These are phyloP conservation scores for Ziziphus jujuba DNA, from an alignment of 306 rosid genomes.

Conservation along the genomic window DNA sequence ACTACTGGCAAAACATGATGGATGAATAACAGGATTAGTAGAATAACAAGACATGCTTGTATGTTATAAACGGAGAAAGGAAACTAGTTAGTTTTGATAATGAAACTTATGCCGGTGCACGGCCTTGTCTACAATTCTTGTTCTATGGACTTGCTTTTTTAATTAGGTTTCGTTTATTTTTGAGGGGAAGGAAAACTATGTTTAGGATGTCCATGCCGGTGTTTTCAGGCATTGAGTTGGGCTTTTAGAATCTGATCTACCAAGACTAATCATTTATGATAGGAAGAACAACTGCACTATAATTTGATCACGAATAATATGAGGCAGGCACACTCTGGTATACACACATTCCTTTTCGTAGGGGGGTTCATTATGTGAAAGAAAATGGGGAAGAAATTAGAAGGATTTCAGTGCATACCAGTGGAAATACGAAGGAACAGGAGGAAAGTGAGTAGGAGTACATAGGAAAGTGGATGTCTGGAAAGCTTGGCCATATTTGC, in stretches of 20 bases:
- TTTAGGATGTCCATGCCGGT: too few relatives aligned
- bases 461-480: neutral
- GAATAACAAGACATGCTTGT: too few relatives aligned
- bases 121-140: too few relatives aligned
- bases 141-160: too few relatives aligned
- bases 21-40: neutral
- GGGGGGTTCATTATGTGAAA: neutral
- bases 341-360: neutral
- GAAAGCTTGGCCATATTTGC: constrained; percentile 17
- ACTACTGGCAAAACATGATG: neutral
- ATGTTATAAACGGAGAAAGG: too few relatives aligned
- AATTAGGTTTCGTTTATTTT: too few relatives aligned
- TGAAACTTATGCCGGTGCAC: too few relatives aligned
- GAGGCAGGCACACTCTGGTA: neutral
- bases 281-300: neutral
- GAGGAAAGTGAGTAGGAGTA: constrained; percentile 5
- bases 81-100: too few relatives aligned
- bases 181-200: too few relatives aligned
- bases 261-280: neutral
- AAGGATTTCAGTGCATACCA: neutral
- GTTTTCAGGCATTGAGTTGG: too few relatives aligned
- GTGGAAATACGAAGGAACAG: constrained; percentile 15
- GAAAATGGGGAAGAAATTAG: neutral
- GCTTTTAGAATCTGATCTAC: neutral
- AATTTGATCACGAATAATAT: constrained; percentile 4